Evolutionary conservation across 352 stramenopile genomes (phyloP).

Genomic region (Phytopythium chamaehyphon): DNA sequence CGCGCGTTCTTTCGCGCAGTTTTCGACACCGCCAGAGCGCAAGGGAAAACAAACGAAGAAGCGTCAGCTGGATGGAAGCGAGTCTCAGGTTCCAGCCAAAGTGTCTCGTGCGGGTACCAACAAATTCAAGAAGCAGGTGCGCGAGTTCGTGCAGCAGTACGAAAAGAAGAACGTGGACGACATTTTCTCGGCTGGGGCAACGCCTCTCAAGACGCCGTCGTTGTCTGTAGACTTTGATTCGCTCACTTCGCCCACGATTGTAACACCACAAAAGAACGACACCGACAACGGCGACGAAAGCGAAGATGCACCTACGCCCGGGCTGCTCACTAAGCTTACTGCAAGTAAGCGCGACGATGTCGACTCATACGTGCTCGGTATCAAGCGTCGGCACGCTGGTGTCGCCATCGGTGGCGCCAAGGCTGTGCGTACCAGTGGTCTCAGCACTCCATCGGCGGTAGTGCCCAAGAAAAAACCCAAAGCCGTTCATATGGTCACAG

Average conservation of each 20-base stretch:
- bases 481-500: conserved; percentile 41
- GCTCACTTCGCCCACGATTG: conserved; percentile 43
- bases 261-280: conserved; percentile 9
- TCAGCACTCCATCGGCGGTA: conserved; percentile 6
- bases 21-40: conserved; percentile 31
- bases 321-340: conserved; percentile 49
- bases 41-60: conserved; percentile 29
- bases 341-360: conserved; percentile 63
- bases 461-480: conserved; percentile 30
- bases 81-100: conserved; percentile 29
- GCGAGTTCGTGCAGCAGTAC: conserved; percentile 69
- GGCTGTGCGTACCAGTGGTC: conserved; percentile 7
- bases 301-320: conserved; percentile 16
- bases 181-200: conserved; percentile 47
- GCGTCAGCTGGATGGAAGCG: conserved; percentile 6
- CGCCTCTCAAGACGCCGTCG: conserved; percentile 32
- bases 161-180: conserved; percentile 75
- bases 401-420: conserved; percentile 29
- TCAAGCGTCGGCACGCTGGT: conserved; percentile 55
- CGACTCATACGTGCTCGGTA: conserved; percentile 66
- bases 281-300: conserved; percentile 44
- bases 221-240: conserved; percentile 36
- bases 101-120: conserved; percentile 69
- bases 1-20: conserved; percentile 50
- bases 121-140: conserved; percentile 83